phyloP scores from a whole-genome alignment of 1,139 yeast species.

The Nakaseomyces sp. region DNA sequence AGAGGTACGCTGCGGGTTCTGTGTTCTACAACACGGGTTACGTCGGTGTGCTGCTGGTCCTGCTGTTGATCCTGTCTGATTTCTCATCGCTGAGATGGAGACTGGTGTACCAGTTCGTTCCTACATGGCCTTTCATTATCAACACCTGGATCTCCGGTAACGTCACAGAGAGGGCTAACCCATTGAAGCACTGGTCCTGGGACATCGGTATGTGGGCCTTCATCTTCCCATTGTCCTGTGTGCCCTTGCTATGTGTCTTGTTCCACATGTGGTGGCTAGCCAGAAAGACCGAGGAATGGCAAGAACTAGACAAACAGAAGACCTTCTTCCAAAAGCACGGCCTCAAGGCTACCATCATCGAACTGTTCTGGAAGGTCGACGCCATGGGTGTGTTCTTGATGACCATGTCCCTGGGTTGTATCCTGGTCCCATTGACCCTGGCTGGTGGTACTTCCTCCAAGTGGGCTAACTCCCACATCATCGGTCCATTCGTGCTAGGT shows the following conservation, averaged over 20 bases:
- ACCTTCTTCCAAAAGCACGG: conserved; percentile 14
- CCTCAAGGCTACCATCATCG: conserved; percentile 16
- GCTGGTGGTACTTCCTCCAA: conserved; percentile 48
- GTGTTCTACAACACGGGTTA: conserved; percentile 61
- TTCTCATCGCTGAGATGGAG: conserved; percentile 61
- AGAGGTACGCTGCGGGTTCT: conserved; percentile 61
- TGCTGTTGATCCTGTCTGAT: conserved; percentile 54
- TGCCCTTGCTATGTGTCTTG: conserved; percentile 46
- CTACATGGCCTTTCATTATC: conserved; percentile 60
- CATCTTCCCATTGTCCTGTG: conserved; percentile 50
- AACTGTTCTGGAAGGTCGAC: conserved; percentile 46
- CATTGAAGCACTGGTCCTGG: conserved; percentile 47
- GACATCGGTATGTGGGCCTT: conserved; percentile 72
- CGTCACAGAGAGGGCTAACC: conserved; percentile 32
- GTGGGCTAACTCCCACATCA: conserved; percentile 50
- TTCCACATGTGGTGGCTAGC: conserved; percentile 49
- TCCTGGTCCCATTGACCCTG: conserved; percentile 41
- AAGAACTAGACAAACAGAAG: conserved; percentile 25
- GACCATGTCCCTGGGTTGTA: conserved; percentile 46
- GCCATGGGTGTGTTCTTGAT: conserved; percentile 44
- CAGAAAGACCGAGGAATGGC: conserved; percentile 36
- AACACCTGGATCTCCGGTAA: conserved; percentile 66
- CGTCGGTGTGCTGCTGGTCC: conserved; percentile 47
- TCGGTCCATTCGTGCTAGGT: conserved; percentile 56
- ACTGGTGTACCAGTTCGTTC: conserved; percentile 48